A percentile compares a stretch with the other conserved stretches of the same genome.
These are phyloP conservation scores for Marasmius oreades DNA, from an alignment of 1,284 basidiomycete genomes.

Conservation along the genomic window DNA sequence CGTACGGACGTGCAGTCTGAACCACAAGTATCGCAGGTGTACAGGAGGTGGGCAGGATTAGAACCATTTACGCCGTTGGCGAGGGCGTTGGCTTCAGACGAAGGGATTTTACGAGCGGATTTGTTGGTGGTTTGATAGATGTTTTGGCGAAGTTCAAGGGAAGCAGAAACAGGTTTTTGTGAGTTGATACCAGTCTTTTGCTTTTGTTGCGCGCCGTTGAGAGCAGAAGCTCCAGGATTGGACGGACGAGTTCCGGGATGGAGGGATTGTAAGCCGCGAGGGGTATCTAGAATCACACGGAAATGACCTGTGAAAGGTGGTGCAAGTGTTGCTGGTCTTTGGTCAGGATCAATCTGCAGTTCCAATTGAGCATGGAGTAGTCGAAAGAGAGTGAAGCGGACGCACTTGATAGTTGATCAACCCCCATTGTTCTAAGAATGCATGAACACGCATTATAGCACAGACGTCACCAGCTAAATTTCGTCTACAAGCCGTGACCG, in stretches of 20 bases:
- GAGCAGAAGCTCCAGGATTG: conserved; percentile 38
- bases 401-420: conserved; percentile 96
- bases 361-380: neutral
- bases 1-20: conserved; percentile 87
- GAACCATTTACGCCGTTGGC: conserved; percentile 52
- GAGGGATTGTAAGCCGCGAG: conserved; percentile 91
- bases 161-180: conserved; percentile 36
- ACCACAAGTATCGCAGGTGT: conserved; percentile 92
- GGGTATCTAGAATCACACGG: conserved; percentile 95
- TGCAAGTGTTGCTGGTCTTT: conserved; percentile 88
- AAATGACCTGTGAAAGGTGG: conserved; percentile 99
- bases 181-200: conserved; percentile 1
- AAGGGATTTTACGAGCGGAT: conserved; percentile 64
- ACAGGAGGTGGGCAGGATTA: conserved; percentile 47
- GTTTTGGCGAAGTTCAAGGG: conserved; percentile 82
- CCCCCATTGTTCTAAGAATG: conserved; percentile 99
- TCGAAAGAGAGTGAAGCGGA: conserved; percentile 7
- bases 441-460: conserved; percentile 98
- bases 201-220: conserved; percentile 43
- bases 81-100: conserved; percentile 30
- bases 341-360: conserved; percentile 91
- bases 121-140: conserved; percentile 89
- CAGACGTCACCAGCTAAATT: conserved; percentile 98
- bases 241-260: conserved; percentile 83
- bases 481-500: conserved; percentile 93